Evolutionary conservation across 2,329 filamentous ascomycete genomes (phyloP), one percentile per base, ranked within the genome.

Genomic region (Fusarium citri): DNA sequence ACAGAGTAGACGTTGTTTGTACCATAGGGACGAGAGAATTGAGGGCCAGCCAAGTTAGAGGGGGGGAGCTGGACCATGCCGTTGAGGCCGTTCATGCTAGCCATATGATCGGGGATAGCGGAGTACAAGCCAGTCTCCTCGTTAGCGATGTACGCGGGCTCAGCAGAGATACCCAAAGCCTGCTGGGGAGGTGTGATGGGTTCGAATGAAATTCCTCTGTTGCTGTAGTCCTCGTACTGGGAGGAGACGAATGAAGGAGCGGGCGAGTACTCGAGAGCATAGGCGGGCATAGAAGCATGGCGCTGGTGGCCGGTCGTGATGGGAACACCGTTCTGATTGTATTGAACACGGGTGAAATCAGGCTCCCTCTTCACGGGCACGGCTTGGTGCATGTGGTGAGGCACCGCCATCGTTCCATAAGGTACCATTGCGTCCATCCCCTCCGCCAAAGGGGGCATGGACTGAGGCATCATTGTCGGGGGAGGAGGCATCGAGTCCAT

Each of bases 181-280:
- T 98, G 94, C 79, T 98, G 96, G 18, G 96, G 96, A 62, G 96
- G 96, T 0, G 96, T 99, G 74, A 99, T 90, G 55, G 96, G 96
- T 85, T 99, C 96, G 79, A 95, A 99, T 5, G 95, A 98, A 76
- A 98, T 90, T 54, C 94, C 96, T 61, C 96, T 92, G 79, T 94
- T 95, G 88, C 94, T 97, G 85, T 98, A 99, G 80, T 98, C 95
- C 78, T 98, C 96, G 76, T 95, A 97, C 76, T 98, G 94, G 2
- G 96, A 98, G n/a, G 96, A 98, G 55, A 97, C 94, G 77, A 98
- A 98, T 2, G 96, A 98, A 4, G 96, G 96, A 1, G 96, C 96
- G 55, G 96, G 96, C 18, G 96, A 99, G 84, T 98, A 99, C 82
- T 99, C 96, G 80, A 98, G 91, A 49, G 84, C 88, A 79, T 97